Conservation (phyloP, 2,329 filamentous ascomycete species). For the Ramularia collo-cygni region DNA sequence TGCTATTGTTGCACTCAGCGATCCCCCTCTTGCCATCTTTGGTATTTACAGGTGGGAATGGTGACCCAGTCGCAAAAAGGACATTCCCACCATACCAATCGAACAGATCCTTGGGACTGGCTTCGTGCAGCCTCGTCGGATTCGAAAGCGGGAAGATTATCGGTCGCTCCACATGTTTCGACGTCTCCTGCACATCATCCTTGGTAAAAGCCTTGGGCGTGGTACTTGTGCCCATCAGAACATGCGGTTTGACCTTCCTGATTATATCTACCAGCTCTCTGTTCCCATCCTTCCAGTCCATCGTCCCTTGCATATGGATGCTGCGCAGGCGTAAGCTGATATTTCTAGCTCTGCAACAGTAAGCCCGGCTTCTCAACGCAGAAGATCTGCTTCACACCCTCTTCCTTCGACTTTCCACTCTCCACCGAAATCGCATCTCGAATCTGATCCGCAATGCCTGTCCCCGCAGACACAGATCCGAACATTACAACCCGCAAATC, state of each 20-base stretch:
- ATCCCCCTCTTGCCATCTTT: slow-evolving; percentile 50
- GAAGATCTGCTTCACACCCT: slow-evolving; percentile 76
- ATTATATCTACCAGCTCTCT: slow-evolving; percentile 60
- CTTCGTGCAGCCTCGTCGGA: slow-evolving; percentile 77
- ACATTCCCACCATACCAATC: slow-evolving; percentile 72
- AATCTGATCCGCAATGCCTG: slow-evolving; percentile 80
- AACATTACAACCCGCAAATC: slow-evolving; percentile 71
- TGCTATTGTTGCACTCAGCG: slow-evolving; percentile 84
- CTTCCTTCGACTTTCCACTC: slow-evolving; percentile 53
- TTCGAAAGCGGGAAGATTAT: slow-evolving; percentile 86
- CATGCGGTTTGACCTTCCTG: slow-evolving; percentile 66
- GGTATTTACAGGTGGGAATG: slow-evolving; percentile 64
- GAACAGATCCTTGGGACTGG: slow-evolving; percentile 66
- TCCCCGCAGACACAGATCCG: slow-evolving; percentile 74
- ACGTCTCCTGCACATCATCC: slow-evolving; percentile 68
- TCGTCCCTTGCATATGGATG: slow-evolving; percentile 58
- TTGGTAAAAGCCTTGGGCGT: slow-evolving; percentile 69
- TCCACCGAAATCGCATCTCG: slow-evolving; percentile 69
- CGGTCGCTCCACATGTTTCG: slow-evolving; percentile 63
- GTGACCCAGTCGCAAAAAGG: slow-evolving; percentile 75
- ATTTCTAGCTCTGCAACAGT: slow-evolving; percentile 55
- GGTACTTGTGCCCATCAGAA: slow-evolving; percentile 79
- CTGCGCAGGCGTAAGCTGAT: slow-evolving; percentile 61
- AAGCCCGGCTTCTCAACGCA: slow-evolving; percentile 65
- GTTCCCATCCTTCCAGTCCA: slow-evolving; percentile 55